Evolutionary conservation across 345 rosid species (phyloP), one percentile per base, ranked within the genome.

Genomic region (Citropsis articulata): DNA sequence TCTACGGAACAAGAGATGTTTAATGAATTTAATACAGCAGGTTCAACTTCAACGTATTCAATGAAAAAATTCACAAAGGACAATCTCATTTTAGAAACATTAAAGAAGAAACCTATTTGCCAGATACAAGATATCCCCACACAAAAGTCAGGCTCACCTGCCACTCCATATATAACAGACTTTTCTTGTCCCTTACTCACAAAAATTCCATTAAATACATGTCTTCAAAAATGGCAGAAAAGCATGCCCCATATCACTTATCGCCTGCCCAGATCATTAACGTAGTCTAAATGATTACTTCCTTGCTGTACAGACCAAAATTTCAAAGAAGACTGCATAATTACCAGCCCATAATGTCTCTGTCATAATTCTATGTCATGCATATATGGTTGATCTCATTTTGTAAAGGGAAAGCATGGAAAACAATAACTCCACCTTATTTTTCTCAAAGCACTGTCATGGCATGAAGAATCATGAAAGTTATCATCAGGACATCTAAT

Each of bases 151-250:
- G 33, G 25, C 59, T 55, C 53, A 14, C 24, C 36, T 4, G 57
- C 38, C 7, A 48, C 33, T 19, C 31, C 59, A 48, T 70, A 35
- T 28, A n/a, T 12, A 35, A 33, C 65, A 27, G 45, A 72, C 10
- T 8, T 22, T 57, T 72, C 50, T 57, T 72, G 19, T 57, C 75
- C 76, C 28, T 59, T 57, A 30, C 42, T 69, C 33, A 24, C 33
- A 69, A 50, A 69, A 69, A 28, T 72, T 35, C 25, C 3, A 57
- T 35, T 72, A 57, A 33, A 35, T 25, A 66, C 5, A 28, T n/a
- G 36, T 35, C 75, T 31, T 72, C 30, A 35, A 21, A 38, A 57
- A 36, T n/a, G 66, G 75, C 33, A 72, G 66, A 72, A 72, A 57
- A 24, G 42, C 48, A 72, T 9, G 55, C 76, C 5, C 31, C 66